Percentiles rank a stretch among this genome's conserved stretches.
Evolutionary conservation across 345 rosid genomes (phyloP).

Genomic region (Trapa bicornis): DNA sequence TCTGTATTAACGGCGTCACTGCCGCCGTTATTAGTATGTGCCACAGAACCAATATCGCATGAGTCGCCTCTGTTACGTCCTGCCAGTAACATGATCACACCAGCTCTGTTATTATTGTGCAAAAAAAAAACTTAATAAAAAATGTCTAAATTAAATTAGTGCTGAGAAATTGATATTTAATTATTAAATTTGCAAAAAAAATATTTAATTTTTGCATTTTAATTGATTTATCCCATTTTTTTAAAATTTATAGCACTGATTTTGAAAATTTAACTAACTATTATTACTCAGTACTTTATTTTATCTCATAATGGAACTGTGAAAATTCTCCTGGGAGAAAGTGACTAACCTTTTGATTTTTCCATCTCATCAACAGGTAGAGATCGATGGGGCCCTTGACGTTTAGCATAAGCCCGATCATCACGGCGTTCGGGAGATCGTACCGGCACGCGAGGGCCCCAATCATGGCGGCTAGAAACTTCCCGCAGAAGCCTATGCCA

Average conservation of each 20-base stretch:
- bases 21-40: neutral
- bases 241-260: no score
- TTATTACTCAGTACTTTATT: no score
- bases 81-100: neutral
- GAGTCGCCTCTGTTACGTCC: neutral
- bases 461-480: neutral
- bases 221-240: no score
- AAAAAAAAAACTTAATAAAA: no score
- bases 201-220: no score
- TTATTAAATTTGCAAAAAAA: no score
- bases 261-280: no score
- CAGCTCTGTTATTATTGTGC: no score
- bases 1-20: slow-evolving; percentile 5
- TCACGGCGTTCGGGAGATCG: neutral
- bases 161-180: no score
- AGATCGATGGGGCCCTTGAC: slow-evolving; percentile 12
- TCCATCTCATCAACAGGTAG: neutral
- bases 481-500: neutral
- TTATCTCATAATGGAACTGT: neutral
- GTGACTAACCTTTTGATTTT: neutral
- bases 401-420: slow-evolving; percentile 13
- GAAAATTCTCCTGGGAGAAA: neutral
- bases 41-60: neutral
- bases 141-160: no score
- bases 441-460: neutral